Conservation (phyloP, 176 grass and related monocot species). For the Musa acuminata region DNA sequence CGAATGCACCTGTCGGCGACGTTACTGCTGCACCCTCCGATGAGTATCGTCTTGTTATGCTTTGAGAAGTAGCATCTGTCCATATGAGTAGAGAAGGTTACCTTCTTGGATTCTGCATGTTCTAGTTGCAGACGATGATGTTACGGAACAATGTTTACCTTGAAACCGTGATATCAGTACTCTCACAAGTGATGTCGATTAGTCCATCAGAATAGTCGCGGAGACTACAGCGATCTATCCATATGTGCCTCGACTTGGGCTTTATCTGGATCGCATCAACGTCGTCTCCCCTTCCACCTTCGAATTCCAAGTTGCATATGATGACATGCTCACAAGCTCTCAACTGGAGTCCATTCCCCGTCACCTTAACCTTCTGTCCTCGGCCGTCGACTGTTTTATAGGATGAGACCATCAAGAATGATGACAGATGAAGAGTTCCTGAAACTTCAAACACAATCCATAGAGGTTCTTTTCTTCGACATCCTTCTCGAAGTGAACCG, state of each 20-base stretch:
- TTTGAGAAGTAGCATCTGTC: constrained; percentile 48
- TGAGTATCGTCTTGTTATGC: constrained; percentile 78
- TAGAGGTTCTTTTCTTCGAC: constrained; percentile 34
- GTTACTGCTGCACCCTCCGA: constrained; percentile 37
- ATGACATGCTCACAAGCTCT: constrained; percentile 69
- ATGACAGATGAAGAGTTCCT: constrained; percentile 51
- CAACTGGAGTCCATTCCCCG: constrained; percentile 44
- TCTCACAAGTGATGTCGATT: constrained; percentile 66
- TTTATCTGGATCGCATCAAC: constrained; percentile 87
- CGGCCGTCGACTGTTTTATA: constrained; percentile 64
- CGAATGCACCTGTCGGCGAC: constrained; percentile 47
- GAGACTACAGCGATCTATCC: constrained; percentile 75
- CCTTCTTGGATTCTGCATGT: no score
- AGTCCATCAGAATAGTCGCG: constrained; percentile 58
- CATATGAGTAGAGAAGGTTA: background rate
- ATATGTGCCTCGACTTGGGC: constrained; percentile 61
- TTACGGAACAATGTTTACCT: constrained; percentile 10
- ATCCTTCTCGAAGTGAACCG: constrained; percentile 61
- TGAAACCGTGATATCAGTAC: constrained; percentile 75
- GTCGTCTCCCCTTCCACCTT: constrained; percentile 55
- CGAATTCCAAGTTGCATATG: constrained; percentile 59
- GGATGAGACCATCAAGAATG: constrained; percentile 42
- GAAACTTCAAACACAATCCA: constrained; percentile 97
- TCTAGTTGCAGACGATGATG: background rate
- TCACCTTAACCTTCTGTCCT: constrained; percentile 40